Evolutionary conservation across 2,329 filamentous ascomycete species (phyloP), one percentile per base, ranked within the genome.

Genomic region (Trichoderma sp.): DNA sequence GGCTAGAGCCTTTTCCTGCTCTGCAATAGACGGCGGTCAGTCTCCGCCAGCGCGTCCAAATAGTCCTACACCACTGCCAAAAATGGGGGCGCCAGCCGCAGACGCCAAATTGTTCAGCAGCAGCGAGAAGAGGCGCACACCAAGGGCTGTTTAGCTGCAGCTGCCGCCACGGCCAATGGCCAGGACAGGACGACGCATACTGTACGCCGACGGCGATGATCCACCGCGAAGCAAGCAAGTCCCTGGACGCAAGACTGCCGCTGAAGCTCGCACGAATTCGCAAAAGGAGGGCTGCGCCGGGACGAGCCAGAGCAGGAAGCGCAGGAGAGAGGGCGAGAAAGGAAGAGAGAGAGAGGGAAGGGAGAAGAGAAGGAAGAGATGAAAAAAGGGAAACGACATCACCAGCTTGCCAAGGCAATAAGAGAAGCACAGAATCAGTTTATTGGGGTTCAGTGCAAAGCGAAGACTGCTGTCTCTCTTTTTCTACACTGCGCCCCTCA

Each of bases 61-160:
- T 53, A 37, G 60, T 29, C 47, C 47, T 63, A n/a, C 47, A 63
- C 60, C 60, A 53, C 58, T 6, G 14, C 47, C 60, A 37, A 40
- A 19, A 14, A 19, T 13, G n/a, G 49, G 49, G 60, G 60, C 60
- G 33, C 60, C 60, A 63, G 47, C 60, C 49, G 21, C 60, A 63
- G 43, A 55, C 43, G 60, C 47, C 47, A 63, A 8, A 37, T 63
- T 47, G 60, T 31, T 62, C 43, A 63, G 47, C 60, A 19, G 24
- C 6, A 29, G 47, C 33, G 37, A 7, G 8, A 63, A 52, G 55
- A 35, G 43, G 59, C 43, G 59, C n/a, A 52, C 29, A 13, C 43
- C 60, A 37, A 29, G 43, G 27, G 10, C n/a, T 35, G 33, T 27
- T 62, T 62, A 52, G 60, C 43, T 62, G 59, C 59, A 62, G 27